A percentile compares a stretch with the other conserved stretches of the same genome.
phyloP scores from a whole-genome alignment of 176 grass and related monocot species.

The Bonia amplexicaulis region DNA sequence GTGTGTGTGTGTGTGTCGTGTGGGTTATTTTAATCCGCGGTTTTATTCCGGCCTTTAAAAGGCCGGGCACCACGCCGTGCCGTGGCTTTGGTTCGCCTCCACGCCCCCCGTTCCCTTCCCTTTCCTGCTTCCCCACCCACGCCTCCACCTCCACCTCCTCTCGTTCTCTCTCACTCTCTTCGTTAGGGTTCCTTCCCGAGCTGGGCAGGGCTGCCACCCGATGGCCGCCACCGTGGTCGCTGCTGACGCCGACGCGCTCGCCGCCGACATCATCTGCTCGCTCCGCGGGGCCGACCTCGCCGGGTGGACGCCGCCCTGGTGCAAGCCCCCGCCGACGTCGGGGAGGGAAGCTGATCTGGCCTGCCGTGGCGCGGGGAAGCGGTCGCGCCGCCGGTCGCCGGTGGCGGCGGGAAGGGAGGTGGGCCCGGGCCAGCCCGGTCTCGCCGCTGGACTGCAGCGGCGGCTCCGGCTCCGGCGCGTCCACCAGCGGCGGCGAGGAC shows the following conservation, averaged over 20 bases:
- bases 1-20: constrained; percentile 36
- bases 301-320: constrained; percentile 45
- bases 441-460: constrained; percentile 61
- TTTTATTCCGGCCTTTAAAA: constrained; percentile 55
- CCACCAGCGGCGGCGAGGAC: constrained; percentile 63
- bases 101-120: constrained; percentile 19
- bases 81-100: constrained; percentile 12
- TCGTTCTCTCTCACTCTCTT: not conserved
- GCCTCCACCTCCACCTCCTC: constrained; percentile 5
- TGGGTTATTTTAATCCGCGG: constrained; percentile 12
- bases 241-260: constrained; percentile 13
- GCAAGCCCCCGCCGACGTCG: not conserved
- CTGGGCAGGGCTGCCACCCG: not conserved
- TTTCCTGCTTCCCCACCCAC: not conserved
- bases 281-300: constrained; percentile 24
- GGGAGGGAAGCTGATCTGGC: constrained; percentile 24
- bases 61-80: constrained; percentile 27
- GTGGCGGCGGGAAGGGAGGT: not conserved
- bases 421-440: constrained; percentile 53
- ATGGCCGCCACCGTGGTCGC: not conserved
- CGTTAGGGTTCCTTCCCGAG: not conserved
- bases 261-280: constrained; percentile 37
- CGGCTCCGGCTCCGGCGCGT: constrained; percentile 39
- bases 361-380: constrained; percentile 19
- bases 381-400: constrained; percentile 35